These are phyloP conservation scores for Leucocoprinus birnbaumii DNA, from an alignment of 768 basidiomycete genomes.

Conservation along the genomic window DNA sequence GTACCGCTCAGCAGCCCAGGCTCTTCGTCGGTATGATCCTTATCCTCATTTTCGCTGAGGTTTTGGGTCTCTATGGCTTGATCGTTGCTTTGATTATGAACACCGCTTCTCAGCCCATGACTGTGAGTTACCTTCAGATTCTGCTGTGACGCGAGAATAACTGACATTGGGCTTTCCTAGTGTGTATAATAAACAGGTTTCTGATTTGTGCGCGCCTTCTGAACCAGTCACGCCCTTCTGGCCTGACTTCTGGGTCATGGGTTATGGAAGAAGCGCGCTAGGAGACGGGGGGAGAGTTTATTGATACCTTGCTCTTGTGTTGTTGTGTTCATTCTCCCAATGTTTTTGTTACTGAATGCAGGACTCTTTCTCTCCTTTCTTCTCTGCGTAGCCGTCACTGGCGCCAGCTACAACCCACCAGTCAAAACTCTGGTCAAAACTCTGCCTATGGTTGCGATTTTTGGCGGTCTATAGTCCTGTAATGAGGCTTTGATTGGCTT, in stretches of 20 bases:
- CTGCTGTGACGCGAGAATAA: not conserved
- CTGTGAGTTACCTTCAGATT: constrained; percentile 16
- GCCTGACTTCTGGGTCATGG: not conserved
- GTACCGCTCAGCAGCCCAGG: constrained; percentile 94
- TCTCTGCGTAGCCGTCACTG: no score
- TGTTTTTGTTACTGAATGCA: constrained; percentile 9
- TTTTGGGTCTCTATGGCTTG: constrained; percentile 89
- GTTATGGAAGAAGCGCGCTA: not conserved
- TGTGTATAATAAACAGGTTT: constrained; percentile 6
- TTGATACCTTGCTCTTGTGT: constrained; percentile 6
- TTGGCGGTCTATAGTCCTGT: no score
- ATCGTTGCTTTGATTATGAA: constrained; percentile 98
- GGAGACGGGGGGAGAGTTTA: not conserved
- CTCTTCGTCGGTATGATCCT: constrained; percentile 97
- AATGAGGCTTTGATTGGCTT: no score
- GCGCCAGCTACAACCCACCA: no score
- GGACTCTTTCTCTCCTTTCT: constrained; percentile 1
- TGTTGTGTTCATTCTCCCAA: constrained; percentile 2
- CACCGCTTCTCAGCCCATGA: constrained; percentile 54
- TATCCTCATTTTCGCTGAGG: constrained; percentile 97
- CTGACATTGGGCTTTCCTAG: not conserved
- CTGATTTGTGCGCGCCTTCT: not conserved
- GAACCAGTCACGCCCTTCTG: not conserved
- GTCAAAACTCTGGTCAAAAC: no score
- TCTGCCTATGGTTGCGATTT: no score